These are phyloP conservation scores for Didymella sp. DNA, from an alignment of 2,329 filamentous ascomycete species.

Conservation along the genomic window DNA sequence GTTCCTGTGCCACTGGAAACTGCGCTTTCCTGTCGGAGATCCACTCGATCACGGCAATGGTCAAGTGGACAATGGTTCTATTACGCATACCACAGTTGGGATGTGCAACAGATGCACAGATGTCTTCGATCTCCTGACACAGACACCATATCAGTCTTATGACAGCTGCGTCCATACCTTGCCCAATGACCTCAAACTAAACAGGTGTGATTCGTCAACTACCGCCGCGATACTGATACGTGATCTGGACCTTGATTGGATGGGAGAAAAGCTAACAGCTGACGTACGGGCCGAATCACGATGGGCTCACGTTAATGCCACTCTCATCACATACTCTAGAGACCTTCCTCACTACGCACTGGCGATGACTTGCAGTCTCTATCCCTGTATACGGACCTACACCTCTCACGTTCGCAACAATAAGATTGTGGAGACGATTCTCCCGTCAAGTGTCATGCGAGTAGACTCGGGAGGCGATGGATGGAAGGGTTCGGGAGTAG, in stretches of 20 bases:
- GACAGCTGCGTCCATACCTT: too few relatives aligned
- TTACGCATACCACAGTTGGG: neutral
- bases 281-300: neutral
- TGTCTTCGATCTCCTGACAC: neutral
- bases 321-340: neutral
- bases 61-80: fast-evolving
- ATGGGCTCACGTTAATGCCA: slow-evolving; percentile 6
- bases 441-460: neutral
- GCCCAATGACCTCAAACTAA: neutral
- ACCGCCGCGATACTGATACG: too few relatives aligned
- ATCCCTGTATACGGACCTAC: slow-evolving; percentile 3
- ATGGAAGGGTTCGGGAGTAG: too few relatives aligned
- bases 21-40: neutral
- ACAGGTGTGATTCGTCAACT: too few relatives aligned
- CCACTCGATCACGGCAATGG: neutral
- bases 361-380: slow-evolving; percentile 1
- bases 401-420: neutral
- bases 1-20: neutral
- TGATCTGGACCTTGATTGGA: neutral
- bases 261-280: neutral
- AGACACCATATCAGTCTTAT: too few relatives aligned
- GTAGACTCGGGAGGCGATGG: too few relatives aligned
- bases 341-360: neutral
- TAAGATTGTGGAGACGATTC: neutral
- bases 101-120: neutral